Evolutionary conservation across 176 grass and related monocot species (phyloP).

Genomic region (maize (Zea mays)): DNA sequence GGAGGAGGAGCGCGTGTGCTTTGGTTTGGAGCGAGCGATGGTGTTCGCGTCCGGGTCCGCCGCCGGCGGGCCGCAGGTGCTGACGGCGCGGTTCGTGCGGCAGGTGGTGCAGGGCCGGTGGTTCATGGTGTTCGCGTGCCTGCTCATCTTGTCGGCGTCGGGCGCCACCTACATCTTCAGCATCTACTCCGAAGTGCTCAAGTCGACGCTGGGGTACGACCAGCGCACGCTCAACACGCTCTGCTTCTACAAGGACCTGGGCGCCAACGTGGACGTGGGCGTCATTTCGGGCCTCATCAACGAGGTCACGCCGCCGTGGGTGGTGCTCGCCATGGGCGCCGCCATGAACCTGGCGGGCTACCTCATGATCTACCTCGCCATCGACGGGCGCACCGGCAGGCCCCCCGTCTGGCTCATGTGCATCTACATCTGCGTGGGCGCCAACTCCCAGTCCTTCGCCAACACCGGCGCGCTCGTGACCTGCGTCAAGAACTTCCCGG

Average conservation of each 20-base stretch:
- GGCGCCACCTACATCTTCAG: slow-evolving; percentile 72
- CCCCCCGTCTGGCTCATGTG: slow-evolving; percentile 71
- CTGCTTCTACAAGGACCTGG: slow-evolving; percentile 63
- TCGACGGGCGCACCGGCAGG: slow-evolving; percentile 50
- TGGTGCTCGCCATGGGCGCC: slow-evolving; percentile 62
- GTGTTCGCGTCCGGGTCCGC: slow-evolving; percentile 29
- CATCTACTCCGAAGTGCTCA: slow-evolving; percentile 75
- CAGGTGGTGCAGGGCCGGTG: slow-evolving; percentile 59
- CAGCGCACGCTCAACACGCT: slow-evolving; percentile 75
- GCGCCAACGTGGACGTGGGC: slow-evolving; percentile 62
- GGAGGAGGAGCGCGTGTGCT: neutral
- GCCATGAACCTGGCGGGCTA: slow-evolving; percentile 70
- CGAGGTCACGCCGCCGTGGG: slow-evolving; percentile 73
- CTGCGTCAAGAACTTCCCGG: slow-evolving; percentile 78
- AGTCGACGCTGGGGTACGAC: slow-evolving; percentile 55
- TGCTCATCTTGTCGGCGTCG: slow-evolving; percentile 62
- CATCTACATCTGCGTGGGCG: slow-evolving; percentile 70
- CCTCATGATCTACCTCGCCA: slow-evolving; percentile 81
- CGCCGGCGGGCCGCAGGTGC: neutral
- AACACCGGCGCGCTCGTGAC: slow-evolving; percentile 77
- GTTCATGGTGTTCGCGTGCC: slow-evolving; percentile 76
- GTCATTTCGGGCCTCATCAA: slow-evolving; percentile 75
- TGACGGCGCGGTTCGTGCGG: slow-evolving; percentile 42
- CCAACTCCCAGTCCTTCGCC: slow-evolving; percentile 76
- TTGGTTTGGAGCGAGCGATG: slow-evolving; percentile 31